Evolutionary conservation across 2,329 filamentous ascomycete species (phyloP).

Genomic region (Phialophora chinensis): DNA sequence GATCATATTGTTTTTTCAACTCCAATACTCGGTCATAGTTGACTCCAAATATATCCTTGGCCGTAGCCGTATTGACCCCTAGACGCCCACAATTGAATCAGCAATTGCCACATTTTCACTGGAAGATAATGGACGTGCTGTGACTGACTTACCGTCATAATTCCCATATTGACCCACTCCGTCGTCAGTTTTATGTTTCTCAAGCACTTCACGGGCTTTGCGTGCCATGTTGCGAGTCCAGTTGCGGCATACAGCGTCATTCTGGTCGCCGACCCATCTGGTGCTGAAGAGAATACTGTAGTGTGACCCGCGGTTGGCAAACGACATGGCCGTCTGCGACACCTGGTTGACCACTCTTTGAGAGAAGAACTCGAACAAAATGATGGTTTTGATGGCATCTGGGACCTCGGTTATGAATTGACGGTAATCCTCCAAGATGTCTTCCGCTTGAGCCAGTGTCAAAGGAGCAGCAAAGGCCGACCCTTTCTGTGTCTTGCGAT

Average conservation of each 20-base stretch:
- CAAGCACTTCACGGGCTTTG: conserved; percentile 40
- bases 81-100: neutral
- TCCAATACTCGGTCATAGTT: conserved; percentile 50
- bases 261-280: conserved; percentile 49
- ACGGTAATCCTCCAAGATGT: conserved; percentile 43
- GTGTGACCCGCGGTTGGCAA: conserved; percentile 53
- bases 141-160: conserved; percentile 34
- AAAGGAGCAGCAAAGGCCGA: conserved; percentile 54
- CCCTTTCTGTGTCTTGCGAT: conserved; percentile 52
- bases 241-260: conserved; percentile 48
- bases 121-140: neutral
- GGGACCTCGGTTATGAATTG: conserved; percentile 41
- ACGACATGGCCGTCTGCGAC: conserved; percentile 48
- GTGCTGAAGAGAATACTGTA: conserved; percentile 52
- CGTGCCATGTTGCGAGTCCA: conserved; percentile 49
- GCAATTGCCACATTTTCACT: conserved; percentile 14
- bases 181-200: conserved; percentile 20
- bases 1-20: conserved; percentile 56
- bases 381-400: conserved; percentile 42
- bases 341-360: conserved; percentile 47
- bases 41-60: conserved; percentile 51
- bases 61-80: conserved; percentile 19
- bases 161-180: conserved; percentile 34
- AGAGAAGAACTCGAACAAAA: conserved; percentile 54
- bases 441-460: conserved; percentile 43